Conservation (phyloP, 202 grass and related monocot genomes). For the Digitaria exilis region DNA sequence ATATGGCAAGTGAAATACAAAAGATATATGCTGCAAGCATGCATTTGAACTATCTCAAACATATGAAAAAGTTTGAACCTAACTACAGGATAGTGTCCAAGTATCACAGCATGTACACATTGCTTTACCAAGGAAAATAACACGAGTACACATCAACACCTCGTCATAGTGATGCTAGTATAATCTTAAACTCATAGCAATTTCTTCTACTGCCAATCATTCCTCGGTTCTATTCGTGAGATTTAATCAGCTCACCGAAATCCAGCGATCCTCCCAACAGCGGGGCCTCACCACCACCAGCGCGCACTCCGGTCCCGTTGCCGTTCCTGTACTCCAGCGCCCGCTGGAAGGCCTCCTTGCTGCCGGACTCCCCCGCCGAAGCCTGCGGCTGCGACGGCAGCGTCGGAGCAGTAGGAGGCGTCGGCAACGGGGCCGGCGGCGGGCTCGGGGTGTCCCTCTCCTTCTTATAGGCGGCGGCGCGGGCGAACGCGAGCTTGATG, state of each 20-base stretch:
- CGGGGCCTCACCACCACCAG: constrained; percentile 17
- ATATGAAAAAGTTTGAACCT: neutral
- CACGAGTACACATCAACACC: neutral
- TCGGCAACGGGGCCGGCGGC: neutral
- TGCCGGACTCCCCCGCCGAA: constrained; percentile 7
- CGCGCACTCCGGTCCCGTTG: constrained; percentile 32
- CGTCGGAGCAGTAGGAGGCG: neutral
- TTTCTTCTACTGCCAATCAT: neutral
- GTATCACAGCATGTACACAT: neutral
- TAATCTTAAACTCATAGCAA: neutral
- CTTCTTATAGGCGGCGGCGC: constrained; percentile 60
- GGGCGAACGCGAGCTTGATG: constrained; percentile 68
- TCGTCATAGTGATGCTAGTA: neutral
- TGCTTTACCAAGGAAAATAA: neutral
- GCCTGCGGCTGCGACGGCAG: neutral
- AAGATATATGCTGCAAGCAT: neutral
- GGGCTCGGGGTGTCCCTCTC: constrained; percentile 37
- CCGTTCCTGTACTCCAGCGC: constrained; percentile 59
- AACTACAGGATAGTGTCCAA: neutral
- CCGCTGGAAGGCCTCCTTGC: constrained; percentile 49
- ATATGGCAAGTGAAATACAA: neutral
- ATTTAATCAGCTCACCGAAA: constrained; percentile 46
- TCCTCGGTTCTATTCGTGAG: neutral
- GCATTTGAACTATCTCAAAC: neutral
- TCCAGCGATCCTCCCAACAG: constrained; percentile 16